Base-by-base conservation (phyloP, 2,329 filamentous ascomycete genomes). In the Corinectria fuckeliana region DNA sequence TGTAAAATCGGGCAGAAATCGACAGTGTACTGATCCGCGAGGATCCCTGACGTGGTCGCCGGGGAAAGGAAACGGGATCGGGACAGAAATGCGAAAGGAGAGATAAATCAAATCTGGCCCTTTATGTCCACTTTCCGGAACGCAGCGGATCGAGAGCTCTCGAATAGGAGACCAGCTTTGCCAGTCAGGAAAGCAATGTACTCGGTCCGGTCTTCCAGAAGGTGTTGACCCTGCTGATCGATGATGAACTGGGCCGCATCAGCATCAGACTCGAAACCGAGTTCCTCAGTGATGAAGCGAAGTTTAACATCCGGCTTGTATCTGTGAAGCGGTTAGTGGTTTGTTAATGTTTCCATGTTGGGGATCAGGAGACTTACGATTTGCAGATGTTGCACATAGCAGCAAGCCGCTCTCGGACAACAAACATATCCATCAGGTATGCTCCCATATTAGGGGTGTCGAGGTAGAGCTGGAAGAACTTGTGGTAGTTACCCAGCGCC, bases 341-440 rank as follows among this genome's bases (percentile, higher is more conserved):
- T 32, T 3, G n/a, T 9, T 25, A 10, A 16, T 16, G 7, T 25
- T 28, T n/a, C 5, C 3, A 1, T n/a, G n/a, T 7, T 2, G 7
- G 8, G 9, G 18, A n/a, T 10, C n/a, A 3, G 14, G 20, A 2
- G 34, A 87, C 94, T 82, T 81, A 99, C 95, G 91, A 88, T 91
- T 86, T 96, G 86, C 93, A 97, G 69, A 99, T 95, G 75, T 90
- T 92, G 76, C 92, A 90, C 74, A 99, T 81, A 66, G 95, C 95
- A 73, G 90, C 89, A 67, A 99, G 86, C 71, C 95, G 91, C 81
- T 99, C 94, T 74, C 95, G 89, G 72, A 89, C 89, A 75, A 98
- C 91, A 81, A 99, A 98, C 92, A 97, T 97, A 81, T 99, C 95
- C 91, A 99, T 96, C 50, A 99, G 86, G 78, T 98, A 98, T 69